Base-by-base conservation (phyloP, 805 yeast species). In the Starmerella floris region DNA sequence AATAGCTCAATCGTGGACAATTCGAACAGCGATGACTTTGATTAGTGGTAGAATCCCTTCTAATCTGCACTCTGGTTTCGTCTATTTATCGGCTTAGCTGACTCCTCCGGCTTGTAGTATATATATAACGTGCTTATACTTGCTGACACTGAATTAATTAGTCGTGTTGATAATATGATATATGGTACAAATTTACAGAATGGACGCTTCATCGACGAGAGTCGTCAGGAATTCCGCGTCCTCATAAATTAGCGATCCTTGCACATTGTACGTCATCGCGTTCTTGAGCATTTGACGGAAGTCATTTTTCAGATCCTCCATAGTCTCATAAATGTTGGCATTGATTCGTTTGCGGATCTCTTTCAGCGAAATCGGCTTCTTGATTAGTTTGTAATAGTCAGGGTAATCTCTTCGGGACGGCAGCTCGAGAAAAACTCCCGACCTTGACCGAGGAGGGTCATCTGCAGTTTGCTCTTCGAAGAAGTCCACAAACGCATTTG, bases 331-430 rank as follows among this genome's bases (percentile, higher is more conserved):
- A 17, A 46, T 45, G 4, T 57, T 60, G 22, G 56, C 53, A 19
- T 66, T 64, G 41, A 77, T 54, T 41, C 67, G 67, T 55, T 68
- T 69, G 41, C 63, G 65, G 45, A 80, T 63, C 49, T 68, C 74
- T 40, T 66, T 65, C 39, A 81, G 59, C 2, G 85, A 69, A 21
- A 77, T 72, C 2, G 87, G 85, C 42, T 62, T 61, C 49, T 64
- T 61, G 53, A 81, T 78, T 26, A 79, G 56, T 52, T 68, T 43
- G 64, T 79, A 88, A 59, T 88, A 88, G 61, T 88, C 96, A 0
- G 95, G 91, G 59, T 84, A 88, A 41, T 75, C 57, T 58, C 73
- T 72, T 49, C 72, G 71, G 0, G 87, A 71, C 3, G 97, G 97
- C 40, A 80, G 64, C 36, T 69, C 73, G 53, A 75, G 57, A 63